These are phyloP conservation scores for Lophium mytilinum DNA, from an alignment of 495 filamentous ascomycete species.

Conservation along the genomic window DNA sequence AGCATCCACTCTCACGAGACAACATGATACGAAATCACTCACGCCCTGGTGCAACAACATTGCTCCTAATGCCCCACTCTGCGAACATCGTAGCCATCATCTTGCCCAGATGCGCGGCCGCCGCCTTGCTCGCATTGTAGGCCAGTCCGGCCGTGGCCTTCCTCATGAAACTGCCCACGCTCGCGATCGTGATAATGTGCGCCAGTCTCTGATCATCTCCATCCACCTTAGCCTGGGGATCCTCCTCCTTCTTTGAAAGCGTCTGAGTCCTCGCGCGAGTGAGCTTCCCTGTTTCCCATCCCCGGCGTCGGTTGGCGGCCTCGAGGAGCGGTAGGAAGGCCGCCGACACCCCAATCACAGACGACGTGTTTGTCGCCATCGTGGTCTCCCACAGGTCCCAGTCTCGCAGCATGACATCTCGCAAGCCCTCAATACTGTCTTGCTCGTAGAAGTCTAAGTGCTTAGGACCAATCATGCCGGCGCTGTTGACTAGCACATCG, in stretches of 20 bases:
- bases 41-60: conserved; percentile 25
- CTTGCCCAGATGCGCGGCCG: conserved; percentile 31
- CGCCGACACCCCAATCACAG: conserved; percentile 22
- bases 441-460: conserved; percentile 13
- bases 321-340: conserved; percentile 27
- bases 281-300: conserved; percentile 18
- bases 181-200: conserved; percentile 33
- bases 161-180: conserved; percentile 30
- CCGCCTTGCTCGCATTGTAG: conserved; percentile 31
- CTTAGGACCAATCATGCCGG: conserved; percentile 20
- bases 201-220: conserved; percentile 21
- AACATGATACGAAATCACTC: not conserved
- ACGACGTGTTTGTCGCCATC: conserved; percentile 22
- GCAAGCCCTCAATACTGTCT: conserved; percentile 10
- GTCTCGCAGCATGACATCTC: conserved; percentile 17
- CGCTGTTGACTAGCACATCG: conserved; percentile 30
- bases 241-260: not conserved
- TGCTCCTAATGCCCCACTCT: conserved; percentile 30
- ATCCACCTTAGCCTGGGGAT: conserved; percentile 1
- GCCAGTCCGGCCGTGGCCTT: conserved; percentile 26
- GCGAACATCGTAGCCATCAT: conserved; percentile 29
- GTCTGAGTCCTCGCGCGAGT: conserved; percentile 12
- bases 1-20: too few species aligned
- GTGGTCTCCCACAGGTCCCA: conserved; percentile 12
- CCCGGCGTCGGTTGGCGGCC: conserved; percentile 23